Evolutionary conservation across 331 rosid genomes (phyloP).

Genomic region (Prunus yedoensis): DNA sequence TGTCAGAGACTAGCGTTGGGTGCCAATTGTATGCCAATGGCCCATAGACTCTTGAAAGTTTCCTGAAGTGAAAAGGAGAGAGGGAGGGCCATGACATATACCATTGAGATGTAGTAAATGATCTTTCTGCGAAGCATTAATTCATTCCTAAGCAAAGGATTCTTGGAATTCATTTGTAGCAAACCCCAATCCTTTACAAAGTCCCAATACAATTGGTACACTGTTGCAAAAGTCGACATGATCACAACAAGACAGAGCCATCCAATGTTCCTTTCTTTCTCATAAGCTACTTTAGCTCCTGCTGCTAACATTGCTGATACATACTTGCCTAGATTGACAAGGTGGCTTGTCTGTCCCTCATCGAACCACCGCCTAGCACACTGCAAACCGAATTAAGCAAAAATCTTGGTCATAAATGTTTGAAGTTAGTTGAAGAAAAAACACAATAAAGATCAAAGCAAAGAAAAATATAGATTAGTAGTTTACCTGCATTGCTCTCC

Average conservation of each 20-base stretch:
- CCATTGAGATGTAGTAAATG: slow-evolving; percentile 95
- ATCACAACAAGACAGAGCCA: slow-evolving; percentile 88
- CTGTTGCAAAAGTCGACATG: slow-evolving; percentile 88
- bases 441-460: neutral
- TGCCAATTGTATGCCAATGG: slow-evolving; percentile 12
- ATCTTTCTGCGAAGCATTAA: slow-evolving; percentile 75
- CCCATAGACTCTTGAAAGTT: neutral
- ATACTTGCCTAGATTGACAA: slow-evolving; percentile 84
- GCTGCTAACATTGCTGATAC: slow-evolving; percentile 99
- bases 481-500: slow-evolving; percentile 99
- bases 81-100: slow-evolving; percentile 37
- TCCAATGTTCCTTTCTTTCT: slow-evolving; percentile 65
- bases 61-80: neutral
- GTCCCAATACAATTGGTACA: slow-evolving; percentile 99
- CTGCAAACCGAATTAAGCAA: slow-evolving; percentile 35
- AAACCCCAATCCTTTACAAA: slow-evolving; percentile 99
- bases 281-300: slow-evolving; percentile 92
- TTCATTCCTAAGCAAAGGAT: slow-evolving; percentile 98
- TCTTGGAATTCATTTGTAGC: slow-evolving; percentile 90
- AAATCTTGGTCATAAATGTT: neutral
- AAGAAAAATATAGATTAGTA: neutral
- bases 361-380: slow-evolving; percentile 98
- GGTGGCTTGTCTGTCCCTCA: slow-evolving; percentile 91
- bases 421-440: neutral
- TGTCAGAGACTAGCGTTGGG: neutral